Conservation (phyloP, 2,329 filamentous ascomycete species). For the Arthrobotrys musiformis region DNA sequence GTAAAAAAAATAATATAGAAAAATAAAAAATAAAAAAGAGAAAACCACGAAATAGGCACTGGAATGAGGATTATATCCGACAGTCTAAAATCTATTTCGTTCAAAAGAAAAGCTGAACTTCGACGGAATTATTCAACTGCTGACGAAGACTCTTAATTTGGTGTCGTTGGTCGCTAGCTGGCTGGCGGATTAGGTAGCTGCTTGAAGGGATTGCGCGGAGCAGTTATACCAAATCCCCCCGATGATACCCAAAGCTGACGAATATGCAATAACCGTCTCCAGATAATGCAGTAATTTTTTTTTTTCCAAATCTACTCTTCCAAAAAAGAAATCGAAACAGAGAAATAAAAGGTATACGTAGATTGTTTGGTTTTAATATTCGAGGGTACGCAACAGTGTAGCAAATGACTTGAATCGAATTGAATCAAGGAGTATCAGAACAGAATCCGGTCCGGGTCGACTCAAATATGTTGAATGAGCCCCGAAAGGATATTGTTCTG, state of each 20-base stretch:
- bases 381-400: not conserved
- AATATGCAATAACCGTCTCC: conserved; percentile 7
- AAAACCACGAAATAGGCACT: conserved; percentile 9
- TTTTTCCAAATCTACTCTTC: not conserved
- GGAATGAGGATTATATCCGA: conserved; percentile 17
- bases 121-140: conserved; percentile 15
- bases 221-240: too few relatives aligned
- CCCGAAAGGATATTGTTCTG: conserved; percentile 24
- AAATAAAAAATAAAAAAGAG: too few relatives aligned
- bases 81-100: not conserved
- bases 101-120: not conserved
- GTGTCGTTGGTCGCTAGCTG: too few relatives aligned
- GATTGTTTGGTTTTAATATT: too few relatives aligned
- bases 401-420: conserved; percentile 7
- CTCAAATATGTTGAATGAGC: conserved; percentile 46
- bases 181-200: conserved; percentile 52
- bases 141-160: conserved; percentile 37
- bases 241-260: conserved; percentile 39
- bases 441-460: not conserved
- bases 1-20: too few relatives aligned
- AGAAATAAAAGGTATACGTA: not conserved
- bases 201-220: conserved; percentile 32
- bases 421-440: conserved; percentile 18
- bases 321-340: conserved; percentile 3
- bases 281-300: not conserved